These are phyloP conservation scores for Alternaria brassicae DNA, from an alignment of 2,329 filamentous ascomycete species.

Conservation along the genomic window DNA sequence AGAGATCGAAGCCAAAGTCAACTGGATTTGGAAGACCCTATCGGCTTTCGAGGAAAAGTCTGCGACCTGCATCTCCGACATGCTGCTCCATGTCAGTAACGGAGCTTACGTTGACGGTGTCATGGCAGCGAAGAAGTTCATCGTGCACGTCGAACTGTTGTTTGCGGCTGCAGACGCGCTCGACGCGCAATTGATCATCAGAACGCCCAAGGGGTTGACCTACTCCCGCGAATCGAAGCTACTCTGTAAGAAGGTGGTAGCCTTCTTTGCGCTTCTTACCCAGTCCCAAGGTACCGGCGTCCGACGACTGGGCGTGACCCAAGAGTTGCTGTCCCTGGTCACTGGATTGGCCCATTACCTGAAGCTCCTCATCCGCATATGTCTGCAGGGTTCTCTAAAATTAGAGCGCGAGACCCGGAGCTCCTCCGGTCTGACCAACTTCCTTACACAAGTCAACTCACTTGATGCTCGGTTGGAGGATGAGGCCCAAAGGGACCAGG, in stretches of 20 bases:
- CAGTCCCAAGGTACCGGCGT: conserved; percentile 93
- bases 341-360: conserved; percentile 96
- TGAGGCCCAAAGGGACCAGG: conserved; percentile 50
- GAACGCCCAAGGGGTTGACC: conserved; percentile 81
- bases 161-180: conserved; percentile 88
- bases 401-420: conserved; percentile 83
- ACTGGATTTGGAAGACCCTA: conserved; percentile 96
- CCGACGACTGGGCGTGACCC: conserved; percentile 91
- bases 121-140: conserved; percentile 93
- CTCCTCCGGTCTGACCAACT: conserved; percentile 77
- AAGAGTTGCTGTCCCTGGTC: conserved; percentile 96
- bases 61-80: conserved; percentile 97
- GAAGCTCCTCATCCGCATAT: conserved; percentile 96
- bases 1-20: conserved; percentile 96
- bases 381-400: conserved; percentile 89
- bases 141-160: conserved; percentile 91
- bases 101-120: conserved; percentile 95
- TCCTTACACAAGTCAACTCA: conserved; percentile 82
- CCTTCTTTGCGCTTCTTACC: conserved; percentile 93
- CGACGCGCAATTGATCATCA: conserved; percentile 72
- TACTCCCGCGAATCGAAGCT: conserved; percentile 97
- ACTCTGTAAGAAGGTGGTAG: conserved; percentile 99
- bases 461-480: conserved; percentile 66
- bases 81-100: conserved; percentile 98
- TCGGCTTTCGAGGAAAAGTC: conserved; percentile 98